Conservation (phyloP, 129 eudicot species). For the Sambucus nigra region DNA sequence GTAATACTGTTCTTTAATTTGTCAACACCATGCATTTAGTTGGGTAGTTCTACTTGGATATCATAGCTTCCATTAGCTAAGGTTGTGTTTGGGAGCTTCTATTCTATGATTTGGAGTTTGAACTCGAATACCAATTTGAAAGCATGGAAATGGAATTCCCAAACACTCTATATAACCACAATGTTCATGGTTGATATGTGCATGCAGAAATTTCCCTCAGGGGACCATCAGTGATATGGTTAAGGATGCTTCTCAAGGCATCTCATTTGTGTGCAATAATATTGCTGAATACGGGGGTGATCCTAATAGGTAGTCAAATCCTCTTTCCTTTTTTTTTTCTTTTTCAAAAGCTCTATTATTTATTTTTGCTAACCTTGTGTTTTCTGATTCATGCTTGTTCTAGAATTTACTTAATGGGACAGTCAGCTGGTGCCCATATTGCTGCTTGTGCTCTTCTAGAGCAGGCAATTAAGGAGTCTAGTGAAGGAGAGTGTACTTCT, state of each 20-base stretch:
- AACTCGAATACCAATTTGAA: no score
- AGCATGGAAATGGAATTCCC: no score
- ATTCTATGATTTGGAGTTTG: no score
- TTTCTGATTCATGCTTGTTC: slow-evolving; percentile 7
- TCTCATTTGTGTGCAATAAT: slow-evolving; percentile 79
- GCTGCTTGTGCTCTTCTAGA: slow-evolving; percentile 88
- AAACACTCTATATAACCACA: no score
- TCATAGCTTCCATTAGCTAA: no score
- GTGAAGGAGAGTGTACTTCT: slow-evolving; percentile 50
- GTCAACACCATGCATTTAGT: no score
- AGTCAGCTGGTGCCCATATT: slow-evolving; percentile 98
- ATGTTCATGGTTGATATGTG: slow-evolving; percentile 7
- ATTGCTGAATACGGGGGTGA: slow-evolving; percentile 98
- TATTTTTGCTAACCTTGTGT: background rate
- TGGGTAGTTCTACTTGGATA: no score
- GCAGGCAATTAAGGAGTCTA: slow-evolving; percentile 80
- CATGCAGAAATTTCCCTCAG: slow-evolving; percentile 80
- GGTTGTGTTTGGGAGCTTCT: background rate
- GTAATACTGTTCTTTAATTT: no score
- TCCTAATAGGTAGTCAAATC: slow-evolving; percentile 57
- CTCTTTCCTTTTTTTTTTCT: background rate
- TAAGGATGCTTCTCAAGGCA: slow-evolving; percentile 90
- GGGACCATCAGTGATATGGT: slow-evolving; percentile 93
- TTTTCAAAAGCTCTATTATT: background rate
- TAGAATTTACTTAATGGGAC: slow-evolving; percentile 90